Evolutionary conservation across 768 basidiomycete species (phyloP).

Genomic region (Exidia glandulosa): DNA sequence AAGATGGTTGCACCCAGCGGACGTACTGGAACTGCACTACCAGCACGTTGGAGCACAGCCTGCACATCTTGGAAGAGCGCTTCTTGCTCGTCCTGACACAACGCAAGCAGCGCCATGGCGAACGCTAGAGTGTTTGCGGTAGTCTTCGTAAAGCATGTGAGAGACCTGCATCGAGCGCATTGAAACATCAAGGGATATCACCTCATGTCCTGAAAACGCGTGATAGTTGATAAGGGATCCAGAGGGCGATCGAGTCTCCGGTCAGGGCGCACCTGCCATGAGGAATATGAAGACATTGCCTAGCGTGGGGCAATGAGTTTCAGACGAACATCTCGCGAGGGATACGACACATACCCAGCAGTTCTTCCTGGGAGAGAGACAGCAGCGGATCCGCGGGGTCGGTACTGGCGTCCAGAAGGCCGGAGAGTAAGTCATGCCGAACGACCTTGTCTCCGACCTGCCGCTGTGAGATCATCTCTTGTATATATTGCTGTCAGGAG

Average conservation of each 20-base stretch:
- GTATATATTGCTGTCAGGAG: background rate
- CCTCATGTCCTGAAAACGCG: too few relatives aligned
- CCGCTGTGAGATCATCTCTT: background rate
- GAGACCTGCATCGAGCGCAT: background rate
- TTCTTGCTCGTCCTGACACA: conserved; percentile 36
- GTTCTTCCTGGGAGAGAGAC: background rate
- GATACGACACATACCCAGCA: background rate
- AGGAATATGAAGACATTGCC: background rate
- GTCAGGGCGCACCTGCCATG: too few relatives aligned
- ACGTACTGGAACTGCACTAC: conserved; percentile 1
- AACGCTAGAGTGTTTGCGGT: conserved; percentile 39
- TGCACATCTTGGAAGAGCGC: conserved; percentile 37
- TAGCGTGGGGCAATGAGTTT: background rate
- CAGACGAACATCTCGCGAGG: background rate
- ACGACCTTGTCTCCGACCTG: background rate
- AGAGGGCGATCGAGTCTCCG: too few relatives aligned
- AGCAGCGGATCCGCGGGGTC: background rate
- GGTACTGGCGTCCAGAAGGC: background rate
- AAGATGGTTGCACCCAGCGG: background rate
- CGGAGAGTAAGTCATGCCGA: background rate
- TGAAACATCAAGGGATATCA: background rate
- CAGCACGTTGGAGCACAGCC: conserved; percentile 20
- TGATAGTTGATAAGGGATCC: too few relatives aligned
- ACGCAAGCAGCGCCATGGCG: conserved; percentile 33
- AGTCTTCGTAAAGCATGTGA: conserved; percentile 21